Base-by-base conservation (phyloP, 2,329 filamentous ascomycete species). In the Sclerotinia sclerotiorum region DNA sequence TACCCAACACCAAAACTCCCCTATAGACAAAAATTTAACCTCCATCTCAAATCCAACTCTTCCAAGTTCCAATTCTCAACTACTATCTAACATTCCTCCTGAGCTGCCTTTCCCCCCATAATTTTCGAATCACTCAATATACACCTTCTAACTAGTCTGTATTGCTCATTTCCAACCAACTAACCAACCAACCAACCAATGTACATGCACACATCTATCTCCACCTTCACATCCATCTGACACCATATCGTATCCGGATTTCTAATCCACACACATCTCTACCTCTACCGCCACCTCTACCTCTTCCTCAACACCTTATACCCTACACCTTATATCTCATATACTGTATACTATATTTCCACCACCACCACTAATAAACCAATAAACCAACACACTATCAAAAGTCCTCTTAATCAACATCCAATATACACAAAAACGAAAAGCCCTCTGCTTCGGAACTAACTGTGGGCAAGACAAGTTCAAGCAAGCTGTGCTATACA, bases 401-500 rank as follows among this genome's bases (percentile, higher is more conserved):
- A 52, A 67, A 1, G 32, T 48, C 24, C 35, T 35, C 24, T 35
- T 6, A 35, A 35, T 35, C 49, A 32, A 24, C 29, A 42, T 27
- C 46, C 55, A 29, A 61, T 29, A 32, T 35, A 56, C 2, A 54
- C 32, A 35, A 61, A 5, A 67, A n/a, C 2, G n/a, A 29, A 29
- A 29, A 29, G 5, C 44, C 55, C 24, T 44, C 35, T 24, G 24
- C 46, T 2, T 35, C 65, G 7, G 11, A 17, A 62, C 10, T 52
- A 17, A 62, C 10, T 52, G 7, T 46, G 61, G 17, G 54, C 65
- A 10, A 35, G 7, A 6, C 7, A 35, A 35, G 55, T 52, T n/a
- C 56, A 67, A 21, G 65, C 56, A 67, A 21, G 65, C 65, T 27
- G 55, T 55, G 4, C 52, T 67, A 17, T 61, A 61, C 7, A 55